Evolutionary conservation across 768 basidiomycete genomes (phyloP), one percentile per base, ranked within the genome.

Genomic region (Paxillus rubicundulus): DNA sequence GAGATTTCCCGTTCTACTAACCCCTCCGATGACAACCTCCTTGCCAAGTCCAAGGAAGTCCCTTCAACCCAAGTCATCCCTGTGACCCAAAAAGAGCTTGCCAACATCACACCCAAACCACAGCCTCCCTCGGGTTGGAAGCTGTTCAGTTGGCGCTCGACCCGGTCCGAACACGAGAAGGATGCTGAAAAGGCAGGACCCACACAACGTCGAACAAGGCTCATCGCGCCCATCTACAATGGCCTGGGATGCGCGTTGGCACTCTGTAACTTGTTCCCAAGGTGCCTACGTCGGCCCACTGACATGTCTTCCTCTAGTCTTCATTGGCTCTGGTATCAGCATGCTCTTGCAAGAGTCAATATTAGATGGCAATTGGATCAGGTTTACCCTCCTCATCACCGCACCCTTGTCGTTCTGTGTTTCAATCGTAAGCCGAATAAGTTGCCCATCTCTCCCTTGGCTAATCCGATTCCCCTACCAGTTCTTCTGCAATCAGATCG

Each of bases 371-470:
- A 63, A 76, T 17, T 84, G 76, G 63, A 68, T 55, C 1, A 79
- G 92, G 9, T 90, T 94, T 50, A 80, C 76, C 3, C 78, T 95
- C 2, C 56, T 90, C 9, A 76, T 67, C 13, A 82, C 87, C 1
- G 68, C 76, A 0, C 92, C 92, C 0, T 81, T 90, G 64, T 74
- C 91, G 6, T 80, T 89, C 58, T 92, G 89, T 53, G 78, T 94
- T 7, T 82, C 86, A 3, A 65, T 92, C 61, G 88, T 89, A 62
- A 67, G 84, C 73, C 3, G 12, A 12, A 14, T 4, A 2, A 45
- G 43, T 41, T 6, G 24, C 1, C 24, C 34, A 9, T 5, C 2
- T 52, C 47, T 18, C 16, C 13, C 10, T 33, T 12, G 12, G 32
- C 50, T 52, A 30, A 57, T 48, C 18, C 47, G 28, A 32, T 9